These are phyloP conservation scores for Plicaturopsis crispa DNA, from an alignment of 768 basidiomycete species.

Conservation along the genomic window DNA sequence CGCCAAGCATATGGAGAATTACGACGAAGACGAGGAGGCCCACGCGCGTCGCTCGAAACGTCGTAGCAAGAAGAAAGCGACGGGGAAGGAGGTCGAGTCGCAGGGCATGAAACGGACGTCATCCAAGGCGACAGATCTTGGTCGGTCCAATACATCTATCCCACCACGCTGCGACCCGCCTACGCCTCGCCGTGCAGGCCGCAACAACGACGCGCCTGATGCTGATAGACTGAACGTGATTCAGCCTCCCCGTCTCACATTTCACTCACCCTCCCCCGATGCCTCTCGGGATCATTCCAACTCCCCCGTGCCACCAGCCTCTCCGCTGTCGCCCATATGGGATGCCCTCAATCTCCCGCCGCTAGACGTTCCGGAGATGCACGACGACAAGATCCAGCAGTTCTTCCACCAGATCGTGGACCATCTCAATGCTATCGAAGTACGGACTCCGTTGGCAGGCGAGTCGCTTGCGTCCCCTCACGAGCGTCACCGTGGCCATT, in stretches of 20 bases:
- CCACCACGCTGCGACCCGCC: constrained; percentile 52
- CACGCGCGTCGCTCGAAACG: constrained; percentile 26
- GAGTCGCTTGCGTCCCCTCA: too few species aligned
- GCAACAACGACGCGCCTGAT: constrained; percentile 18
- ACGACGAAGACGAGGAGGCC: constrained; percentile 61
- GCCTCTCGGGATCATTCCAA: constrained; percentile 7
- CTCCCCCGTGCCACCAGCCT: constrained; percentile 16
- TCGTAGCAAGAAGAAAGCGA: constrained; percentile 21
- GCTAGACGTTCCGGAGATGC: constrained; percentile 58
- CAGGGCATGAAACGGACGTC: constrained; percentile 14
- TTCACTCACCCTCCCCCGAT: constrained; percentile 19
- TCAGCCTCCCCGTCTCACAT: constrained; percentile 9
- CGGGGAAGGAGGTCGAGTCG: constrained; percentile 15
- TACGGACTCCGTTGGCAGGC: too few species aligned
- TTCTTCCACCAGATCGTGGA: constrained; percentile 79
- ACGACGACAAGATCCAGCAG: constrained; percentile 69
- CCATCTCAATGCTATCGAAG: constrained; percentile 69
- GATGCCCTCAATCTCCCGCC: constrained; percentile 27
- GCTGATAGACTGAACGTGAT: constrained; percentile 7
- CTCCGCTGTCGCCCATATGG: constrained; percentile 16
- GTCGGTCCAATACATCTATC: constrained; percentile 26
- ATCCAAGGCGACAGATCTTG: constrained; percentile 18
- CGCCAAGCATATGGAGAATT: constrained; percentile 62
- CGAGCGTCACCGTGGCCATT: too few species aligned
- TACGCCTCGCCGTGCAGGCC: constrained; percentile 51